Conservation (phyloP, 208 protist genomes). For the Dictyostelium gargantuum region DNA sequence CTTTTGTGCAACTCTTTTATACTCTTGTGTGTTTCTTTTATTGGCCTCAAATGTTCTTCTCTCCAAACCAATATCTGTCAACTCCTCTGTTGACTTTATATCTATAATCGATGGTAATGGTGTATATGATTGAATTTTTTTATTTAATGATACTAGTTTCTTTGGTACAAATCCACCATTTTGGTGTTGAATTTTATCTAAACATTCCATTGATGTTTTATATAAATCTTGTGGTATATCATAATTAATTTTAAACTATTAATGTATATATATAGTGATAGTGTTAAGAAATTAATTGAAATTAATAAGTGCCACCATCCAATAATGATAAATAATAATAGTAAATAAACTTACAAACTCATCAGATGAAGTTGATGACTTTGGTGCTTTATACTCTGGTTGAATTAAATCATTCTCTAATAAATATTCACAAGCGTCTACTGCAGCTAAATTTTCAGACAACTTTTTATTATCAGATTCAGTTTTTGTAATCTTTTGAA, state of each 20-base stretch:
- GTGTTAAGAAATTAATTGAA: too few species aligned
- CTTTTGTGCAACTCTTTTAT: neutral
- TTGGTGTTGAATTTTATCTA: neutral
- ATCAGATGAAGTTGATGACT: neutral
- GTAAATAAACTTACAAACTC: neutral
- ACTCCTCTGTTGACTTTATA: neutral
- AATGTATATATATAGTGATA: too few species aligned
- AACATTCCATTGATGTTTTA: neutral
- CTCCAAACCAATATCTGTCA: neutral
- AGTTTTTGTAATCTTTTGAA: neutral
- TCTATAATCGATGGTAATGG: neutral
- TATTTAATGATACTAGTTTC: neutral
- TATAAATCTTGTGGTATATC: neutral
- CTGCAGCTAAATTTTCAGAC: neutral
- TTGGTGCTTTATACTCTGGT: neutral
- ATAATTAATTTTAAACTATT: neutral
- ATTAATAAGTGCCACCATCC: too few species aligned
- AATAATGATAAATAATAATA: neutral
- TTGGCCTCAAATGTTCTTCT: neutral
- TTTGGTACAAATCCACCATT: neutral
- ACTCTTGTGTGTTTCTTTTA: neutral
- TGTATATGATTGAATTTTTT: neutral
- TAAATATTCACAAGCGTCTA: conserved; percentile 19
- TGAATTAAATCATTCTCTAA: neutral
- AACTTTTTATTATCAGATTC: conserved; percentile 14